Conservation (phyloP, 2,329 filamentous ascomycete genomes). For the Fusarium sp. region DNA sequence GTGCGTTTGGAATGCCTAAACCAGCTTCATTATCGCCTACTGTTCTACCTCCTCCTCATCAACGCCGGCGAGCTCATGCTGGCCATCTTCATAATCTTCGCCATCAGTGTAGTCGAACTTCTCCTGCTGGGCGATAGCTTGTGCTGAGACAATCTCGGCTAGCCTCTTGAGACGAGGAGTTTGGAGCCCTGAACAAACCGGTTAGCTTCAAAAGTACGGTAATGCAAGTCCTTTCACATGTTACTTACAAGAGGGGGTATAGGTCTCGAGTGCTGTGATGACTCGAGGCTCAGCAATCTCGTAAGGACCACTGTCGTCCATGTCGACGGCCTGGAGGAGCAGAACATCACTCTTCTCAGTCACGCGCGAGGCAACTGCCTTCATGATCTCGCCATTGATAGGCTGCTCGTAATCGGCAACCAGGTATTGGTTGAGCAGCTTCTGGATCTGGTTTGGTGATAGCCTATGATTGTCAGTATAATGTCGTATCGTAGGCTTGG, state of each 20-base stretch:
- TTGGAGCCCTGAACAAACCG: constrained; percentile 81
- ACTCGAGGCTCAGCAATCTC: constrained; percentile 97
- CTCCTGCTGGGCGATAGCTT: constrained; percentile 96
- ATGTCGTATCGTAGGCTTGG: not conserved
- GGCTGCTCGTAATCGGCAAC: constrained; percentile 99
- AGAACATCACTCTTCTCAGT: constrained; percentile 99
- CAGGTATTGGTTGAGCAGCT: constrained; percentile 97
- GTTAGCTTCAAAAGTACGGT: constrained; percentile 50
- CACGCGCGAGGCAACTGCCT: constrained; percentile 95
- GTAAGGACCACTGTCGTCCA: constrained; percentile 98
- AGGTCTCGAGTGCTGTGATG: constrained; percentile 97
- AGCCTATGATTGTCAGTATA: constrained; percentile 70
- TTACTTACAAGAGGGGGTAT: constrained; percentile 92
- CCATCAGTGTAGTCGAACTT: constrained; percentile 74
- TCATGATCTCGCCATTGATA: constrained; percentile 99
- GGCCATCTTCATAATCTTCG: constrained; percentile 62
- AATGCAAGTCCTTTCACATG: not conserved
- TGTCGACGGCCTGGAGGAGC: constrained; percentile 93
- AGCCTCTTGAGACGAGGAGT: constrained; percentile 94
- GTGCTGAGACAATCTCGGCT: constrained; percentile 97
- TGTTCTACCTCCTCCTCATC: constrained; percentile 61
- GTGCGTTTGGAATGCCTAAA: constrained; percentile 47
- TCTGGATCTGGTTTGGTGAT: constrained; percentile 98
- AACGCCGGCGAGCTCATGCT: constrained; percentile 65
- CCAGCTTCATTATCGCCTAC: constrained; percentile 48